Evolutionary conservation across 2,329 filamentous ascomycete genomes (phyloP).

Genomic region (Fonsecaea pugnacius): DNA sequence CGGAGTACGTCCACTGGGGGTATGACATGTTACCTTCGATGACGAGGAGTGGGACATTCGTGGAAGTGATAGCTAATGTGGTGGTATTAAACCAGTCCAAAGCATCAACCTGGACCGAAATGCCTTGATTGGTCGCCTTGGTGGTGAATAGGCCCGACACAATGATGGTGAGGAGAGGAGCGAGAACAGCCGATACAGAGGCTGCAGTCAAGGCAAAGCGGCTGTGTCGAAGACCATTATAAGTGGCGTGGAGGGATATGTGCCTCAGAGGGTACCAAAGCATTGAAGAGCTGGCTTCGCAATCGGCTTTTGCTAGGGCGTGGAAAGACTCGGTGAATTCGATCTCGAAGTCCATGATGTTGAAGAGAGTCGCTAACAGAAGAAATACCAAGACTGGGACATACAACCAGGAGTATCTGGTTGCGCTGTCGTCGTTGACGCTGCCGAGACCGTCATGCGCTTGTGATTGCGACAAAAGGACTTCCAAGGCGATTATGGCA

Average conservation of each 20-base stretch:
- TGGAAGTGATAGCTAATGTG: background rate
- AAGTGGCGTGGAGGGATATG: conserved; percentile 25
- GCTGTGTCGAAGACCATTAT: conserved; percentile 26
- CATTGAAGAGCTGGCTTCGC: conserved; percentile 24
- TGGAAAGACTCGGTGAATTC: conserved; percentile 29
- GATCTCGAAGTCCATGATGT: conserved; percentile 33
- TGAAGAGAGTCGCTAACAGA: conserved; percentile 32
- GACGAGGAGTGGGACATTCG: conserved; percentile 23
- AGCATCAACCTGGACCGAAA: conserved; percentile 33
- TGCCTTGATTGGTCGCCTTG: conserved; percentile 28
- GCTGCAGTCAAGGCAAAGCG: conserved; percentile 31
- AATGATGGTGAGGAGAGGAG: conserved; percentile 37
- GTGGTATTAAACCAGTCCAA: conserved; percentile 36
- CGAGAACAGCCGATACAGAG: conserved; percentile 36
- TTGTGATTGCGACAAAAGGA: conserved; percentile 26
- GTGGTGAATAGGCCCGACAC: conserved; percentile 39
- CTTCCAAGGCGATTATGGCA: conserved; percentile 27
- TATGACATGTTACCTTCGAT: conserved; percentile 34
- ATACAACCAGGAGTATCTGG: conserved; percentile 36
- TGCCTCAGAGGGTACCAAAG: conserved; percentile 31
- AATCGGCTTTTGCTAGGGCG: conserved; percentile 27
- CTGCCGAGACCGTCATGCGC: conserved; percentile 26
- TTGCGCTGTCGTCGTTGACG: conserved; percentile 21
- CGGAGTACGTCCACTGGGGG: conserved; percentile 31
- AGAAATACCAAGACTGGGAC: conserved; percentile 36